Conservation (phyloP, 2,329 filamentous ascomycete genomes). For the Teratosphaeria gauchensis region DNA sequence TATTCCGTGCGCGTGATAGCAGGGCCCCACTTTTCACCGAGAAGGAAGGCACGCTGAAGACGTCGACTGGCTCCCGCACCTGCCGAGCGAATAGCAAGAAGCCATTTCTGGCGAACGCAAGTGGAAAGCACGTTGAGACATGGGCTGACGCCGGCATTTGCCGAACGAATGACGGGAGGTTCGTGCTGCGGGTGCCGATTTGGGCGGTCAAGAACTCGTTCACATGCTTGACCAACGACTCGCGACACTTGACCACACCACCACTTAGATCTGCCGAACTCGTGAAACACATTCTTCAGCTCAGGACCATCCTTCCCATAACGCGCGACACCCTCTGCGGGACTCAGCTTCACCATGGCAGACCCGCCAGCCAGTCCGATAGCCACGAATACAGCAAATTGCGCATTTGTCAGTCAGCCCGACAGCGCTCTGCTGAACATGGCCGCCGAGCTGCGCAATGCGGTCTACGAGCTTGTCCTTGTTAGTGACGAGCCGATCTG, state of each 20-base stretch:
- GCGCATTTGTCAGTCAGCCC: neutral
- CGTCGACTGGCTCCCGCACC: neutral
- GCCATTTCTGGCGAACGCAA: neutral
- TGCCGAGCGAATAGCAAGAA: neutral
- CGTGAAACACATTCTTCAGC: too few species aligned
- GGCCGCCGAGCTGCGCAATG: conserved; percentile 1
- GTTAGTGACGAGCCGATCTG: neutral
- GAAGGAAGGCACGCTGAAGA: neutral
- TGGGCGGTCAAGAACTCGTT: neutral
- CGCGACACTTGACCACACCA: neutral
- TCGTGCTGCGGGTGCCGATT: neutral
- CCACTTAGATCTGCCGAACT: neutral
- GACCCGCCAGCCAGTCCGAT: neutral
- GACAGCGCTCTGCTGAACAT: neutral
- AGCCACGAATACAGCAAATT: neutral
- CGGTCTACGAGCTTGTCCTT: neutral
- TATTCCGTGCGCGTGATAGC: neutral
- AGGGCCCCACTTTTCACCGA: neutral
- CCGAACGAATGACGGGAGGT: neutral
- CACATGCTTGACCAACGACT: neutral
- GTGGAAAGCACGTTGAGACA: neutral
- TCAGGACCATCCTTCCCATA: too few species aligned
- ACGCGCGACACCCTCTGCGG: too few species aligned
- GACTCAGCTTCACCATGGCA: neutral
- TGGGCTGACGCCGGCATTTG: neutral